A percentile compares a stretch with the other conserved stretches of the same genome.
These are phyloP conservation scores for Pisolithus albus DNA, from an alignment of 768 basidiomycete species.

Conservation along the genomic window DNA sequence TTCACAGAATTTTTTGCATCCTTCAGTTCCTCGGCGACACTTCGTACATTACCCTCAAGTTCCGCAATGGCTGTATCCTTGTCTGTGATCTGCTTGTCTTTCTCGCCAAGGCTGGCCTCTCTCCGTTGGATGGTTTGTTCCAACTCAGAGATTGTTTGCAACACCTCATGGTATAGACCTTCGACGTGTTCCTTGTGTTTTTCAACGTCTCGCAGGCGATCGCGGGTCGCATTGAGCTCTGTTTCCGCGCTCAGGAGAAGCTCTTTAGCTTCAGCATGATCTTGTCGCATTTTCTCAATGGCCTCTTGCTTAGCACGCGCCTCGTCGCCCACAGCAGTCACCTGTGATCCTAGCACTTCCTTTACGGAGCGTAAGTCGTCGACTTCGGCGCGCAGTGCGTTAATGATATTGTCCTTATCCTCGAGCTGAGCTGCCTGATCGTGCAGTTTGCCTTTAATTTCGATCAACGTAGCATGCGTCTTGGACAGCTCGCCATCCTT, in stretches of 20 bases:
- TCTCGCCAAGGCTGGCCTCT: conserved; percentile 1
- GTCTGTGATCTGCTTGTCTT: conserved; percentile 7
- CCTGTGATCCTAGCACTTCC: background rate
- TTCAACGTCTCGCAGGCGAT: background rate
- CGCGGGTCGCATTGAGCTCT: background rate
- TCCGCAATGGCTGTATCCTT: conserved; percentile 9
- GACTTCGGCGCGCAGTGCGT: background rate
- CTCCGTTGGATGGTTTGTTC: background rate
- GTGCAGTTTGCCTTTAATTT: background rate
- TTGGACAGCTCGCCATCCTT: background rate
- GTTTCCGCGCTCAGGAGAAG: background rate
- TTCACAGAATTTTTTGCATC: background rate
- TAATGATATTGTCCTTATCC: background rate
- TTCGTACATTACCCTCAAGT: conserved; percentile 5
- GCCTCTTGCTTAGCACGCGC: background rate
- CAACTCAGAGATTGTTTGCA: background rate
- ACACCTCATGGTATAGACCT: background rate
- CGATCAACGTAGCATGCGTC: background rate
- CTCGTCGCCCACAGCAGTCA: background rate
- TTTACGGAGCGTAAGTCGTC: background rate
- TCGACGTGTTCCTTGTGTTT: background rate
- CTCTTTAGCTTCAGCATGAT: background rate
- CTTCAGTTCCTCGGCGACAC: background rate
- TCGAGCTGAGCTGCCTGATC: background rate
- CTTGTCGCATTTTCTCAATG: background rate